These are phyloP conservation scores for Yamadazyma dendronema DNA, from an alignment of 1,139 yeast genomes.

Conservation along the genomic window DNA sequence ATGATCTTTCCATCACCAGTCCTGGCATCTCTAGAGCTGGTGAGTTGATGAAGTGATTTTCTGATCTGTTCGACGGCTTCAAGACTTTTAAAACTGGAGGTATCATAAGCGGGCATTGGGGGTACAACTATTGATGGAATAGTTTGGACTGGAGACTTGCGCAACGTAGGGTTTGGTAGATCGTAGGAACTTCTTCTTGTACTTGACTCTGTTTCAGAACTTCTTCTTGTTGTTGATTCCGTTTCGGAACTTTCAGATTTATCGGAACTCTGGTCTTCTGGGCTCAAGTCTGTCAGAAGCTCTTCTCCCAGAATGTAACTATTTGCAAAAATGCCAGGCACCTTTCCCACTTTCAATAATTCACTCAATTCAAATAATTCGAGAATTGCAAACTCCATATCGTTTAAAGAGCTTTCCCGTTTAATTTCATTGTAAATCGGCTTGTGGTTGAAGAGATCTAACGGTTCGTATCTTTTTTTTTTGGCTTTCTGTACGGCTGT, in stretches of 20 bases:
- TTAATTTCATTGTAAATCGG: neutral
- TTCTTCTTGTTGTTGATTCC: too few species aligned
- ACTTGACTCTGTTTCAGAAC: too few species aligned
- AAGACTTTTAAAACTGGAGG: neutral
- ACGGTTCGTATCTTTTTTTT: slow-evolving; percentile 4
- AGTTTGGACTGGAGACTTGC: neutral
- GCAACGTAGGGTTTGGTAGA: neutral
- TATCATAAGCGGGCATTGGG: neutral
- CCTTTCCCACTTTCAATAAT: slow-evolving; percentile 25
- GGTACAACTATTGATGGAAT: slow-evolving; percentile 1
- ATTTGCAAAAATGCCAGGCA: neutral
- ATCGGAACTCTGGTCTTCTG: too few species aligned
- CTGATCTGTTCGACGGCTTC: neutral
- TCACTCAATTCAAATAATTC: slow-evolving; percentile 35
- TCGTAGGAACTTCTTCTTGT: too few species aligned
- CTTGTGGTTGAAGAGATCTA: neutral
- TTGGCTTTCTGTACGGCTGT: slow-evolving; percentile 33
- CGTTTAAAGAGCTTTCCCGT: slow-evolving; percentile 15
- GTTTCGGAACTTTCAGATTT: too few species aligned
- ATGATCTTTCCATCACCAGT: slow-evolving; percentile 2
- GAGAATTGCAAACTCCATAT: slow-evolving; percentile 29
- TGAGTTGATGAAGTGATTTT: neutral
- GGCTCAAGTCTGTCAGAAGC: neutral
- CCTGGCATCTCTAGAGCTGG: neutral
- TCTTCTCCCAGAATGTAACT: neutral